phyloP scores from a whole-genome alignment of 768 basidiomycete species.

The Mycena alexandri region DNA sequence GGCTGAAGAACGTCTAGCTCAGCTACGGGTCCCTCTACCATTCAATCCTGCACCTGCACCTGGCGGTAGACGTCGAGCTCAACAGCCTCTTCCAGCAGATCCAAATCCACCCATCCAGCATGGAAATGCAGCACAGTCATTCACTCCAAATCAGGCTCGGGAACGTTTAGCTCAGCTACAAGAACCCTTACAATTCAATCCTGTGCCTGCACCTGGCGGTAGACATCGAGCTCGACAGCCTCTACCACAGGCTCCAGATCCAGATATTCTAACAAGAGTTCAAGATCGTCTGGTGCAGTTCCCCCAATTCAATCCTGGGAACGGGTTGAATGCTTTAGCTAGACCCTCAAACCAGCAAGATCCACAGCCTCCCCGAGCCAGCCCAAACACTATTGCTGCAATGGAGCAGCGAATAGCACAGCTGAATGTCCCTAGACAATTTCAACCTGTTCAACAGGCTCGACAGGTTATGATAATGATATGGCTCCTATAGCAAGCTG shows the following conservation, averaged over 20 bases:
- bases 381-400: not conserved
- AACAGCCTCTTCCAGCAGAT: not conserved
- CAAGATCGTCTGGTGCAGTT: too few relatives aligned
- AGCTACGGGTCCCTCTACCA: slow-evolving; percentile 1
- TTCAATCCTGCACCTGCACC: slow-evolving; percentile 10
- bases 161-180: not conserved
- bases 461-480: not conserved
- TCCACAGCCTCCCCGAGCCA: not conserved
- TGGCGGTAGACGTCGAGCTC: not conserved
- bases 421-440: not conserved
- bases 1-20: not conserved
- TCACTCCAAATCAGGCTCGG: not conserved
- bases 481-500: too few relatives aligned
- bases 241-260: too few relatives aligned
- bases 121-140: not conserved
- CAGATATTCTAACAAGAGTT: too few relatives aligned
- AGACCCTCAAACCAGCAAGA: slow-evolving; percentile 4
- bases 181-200: not conserved
- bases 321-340: slow-evolving; percentile 11
- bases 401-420: not conserved
- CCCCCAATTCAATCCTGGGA: not conserved
- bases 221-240: too few relatives aligned
- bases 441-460: not conserved
- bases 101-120: too few relatives aligned
- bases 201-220: too few relatives aligned